phyloP scores from a whole-genome alignment of 83 land plant genomes.

The Larix sibirica region DNA sequence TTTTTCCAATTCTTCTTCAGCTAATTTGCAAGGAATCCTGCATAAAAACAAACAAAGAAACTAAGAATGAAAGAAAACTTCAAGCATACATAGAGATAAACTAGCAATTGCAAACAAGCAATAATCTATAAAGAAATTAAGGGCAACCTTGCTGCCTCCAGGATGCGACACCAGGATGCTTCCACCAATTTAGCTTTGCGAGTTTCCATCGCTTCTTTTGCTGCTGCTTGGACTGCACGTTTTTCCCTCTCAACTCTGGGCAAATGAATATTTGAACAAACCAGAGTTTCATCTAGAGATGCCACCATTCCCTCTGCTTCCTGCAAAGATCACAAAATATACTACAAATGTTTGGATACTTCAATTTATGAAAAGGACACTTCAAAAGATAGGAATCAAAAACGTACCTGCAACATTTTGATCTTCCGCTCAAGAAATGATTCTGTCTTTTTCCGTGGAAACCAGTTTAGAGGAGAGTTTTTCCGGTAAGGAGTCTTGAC shows the following conservation, averaged over 20 bases:
- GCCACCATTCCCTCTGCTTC: conserved; percentile 29
- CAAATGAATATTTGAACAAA: conserved; percentile 20
- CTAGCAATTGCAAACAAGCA: neutral
- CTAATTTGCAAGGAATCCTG: conserved; percentile 39
- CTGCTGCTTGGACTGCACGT: conserved; percentile 42
- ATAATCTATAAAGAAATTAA: neutral
- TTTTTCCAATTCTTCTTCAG: conserved; percentile 35
- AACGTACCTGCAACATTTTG: conserved; percentile 42
- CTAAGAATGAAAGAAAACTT: neutral
- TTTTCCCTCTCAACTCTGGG: conserved; percentile 44
- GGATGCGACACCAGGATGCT: conserved; percentile 55
- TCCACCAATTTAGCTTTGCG: conserved; percentile 46
- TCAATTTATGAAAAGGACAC: neutral
- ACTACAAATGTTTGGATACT: neutral
- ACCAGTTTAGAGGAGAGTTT: conserved; percentile 36
- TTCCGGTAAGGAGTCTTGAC: conserved; percentile 20
- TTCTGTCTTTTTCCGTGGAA: conserved; percentile 41
- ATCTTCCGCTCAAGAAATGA: conserved; percentile 50
- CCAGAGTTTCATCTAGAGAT: conserved; percentile 37
- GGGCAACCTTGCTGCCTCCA: conserved; percentile 37
- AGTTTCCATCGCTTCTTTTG: conserved; percentile 35
- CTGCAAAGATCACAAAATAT: conserved; percentile 17
- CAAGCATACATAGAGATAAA: neutral
- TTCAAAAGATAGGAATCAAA: too few species aligned
- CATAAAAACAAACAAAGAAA: neutral